Evolutionary conservation across 2,329 filamentous ascomycete genomes (phyloP), one percentile per base, ranked within the genome.

Genomic region (Microcyclosporella mali): DNA sequence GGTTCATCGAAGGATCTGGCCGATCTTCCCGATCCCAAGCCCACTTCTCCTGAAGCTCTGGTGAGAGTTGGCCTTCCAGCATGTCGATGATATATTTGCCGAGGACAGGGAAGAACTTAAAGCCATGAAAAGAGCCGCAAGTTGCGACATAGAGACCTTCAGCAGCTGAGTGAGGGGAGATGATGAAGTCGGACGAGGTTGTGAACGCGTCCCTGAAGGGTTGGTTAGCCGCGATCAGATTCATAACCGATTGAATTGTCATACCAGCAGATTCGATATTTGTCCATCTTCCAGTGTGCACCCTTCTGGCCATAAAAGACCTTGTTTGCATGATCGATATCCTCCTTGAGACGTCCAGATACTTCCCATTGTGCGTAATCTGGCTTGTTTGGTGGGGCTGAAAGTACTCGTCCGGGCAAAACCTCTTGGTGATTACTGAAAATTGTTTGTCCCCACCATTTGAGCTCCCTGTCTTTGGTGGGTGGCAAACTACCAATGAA

Each of bases 211-310:
- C 81, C 81, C 80, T 83, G 41, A 4, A 6, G 28, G 3, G 11
- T 12, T n/a, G n/a, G 34, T 32, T 31, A 37, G 40, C 18, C 10
- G n/a, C n/a, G n/a, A 14, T 33, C 16, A 14, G n/a, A 7, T 12
- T 21, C 14, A 34, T 11, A 27, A 36, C n/a, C 6, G n/a, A 14
- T 28, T 11, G 39, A 15, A 28, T 14, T 4, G 9, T 65, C 74
- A 61, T 61, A 82, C 80, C 81, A 84, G 71, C 80, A 84, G 45
- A 84, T 77, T 4, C 81, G 72, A 56, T 81, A 74, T 56, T 81
- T 77, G 43, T 74, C 73, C 61, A 80, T 72, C 49, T 75, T 72
- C 78, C 76, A 82, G 33, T 64, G 57, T 10, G 68, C 70, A 25
- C 73, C 72, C 15, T 73, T 72, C 37, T 71, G 69, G 7, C 79